Base-by-base conservation (phyloP, 2,329 filamentous ascomycete genomes). In the Phialophora macrospora region DNA sequence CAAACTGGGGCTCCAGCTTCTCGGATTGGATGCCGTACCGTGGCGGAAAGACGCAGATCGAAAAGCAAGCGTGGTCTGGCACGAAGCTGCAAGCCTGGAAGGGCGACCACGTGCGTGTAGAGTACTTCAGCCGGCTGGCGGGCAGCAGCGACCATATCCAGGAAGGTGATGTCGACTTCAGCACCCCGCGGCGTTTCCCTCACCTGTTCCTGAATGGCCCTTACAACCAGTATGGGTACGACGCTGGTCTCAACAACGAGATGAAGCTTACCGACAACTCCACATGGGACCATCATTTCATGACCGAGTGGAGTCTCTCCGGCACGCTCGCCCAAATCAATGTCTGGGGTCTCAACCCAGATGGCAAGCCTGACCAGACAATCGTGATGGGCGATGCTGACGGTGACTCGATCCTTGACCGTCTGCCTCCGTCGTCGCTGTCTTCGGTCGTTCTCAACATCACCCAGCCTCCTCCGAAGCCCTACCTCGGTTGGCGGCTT, bases 281-380 rank as follows among this genome's bases (percentile, higher is more conserved):
- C 17, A 75, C 77, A 2, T 90, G 88, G 88, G 77, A 80, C 22
- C 85, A 84, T 70, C 80, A 86, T 68, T 86, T 88, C 65, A 84
- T 88, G 81, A 80, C 82, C 3, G 87, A 90, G 72, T 90, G 86
- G 83, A 63, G 54, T 44, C 52, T 44, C 11, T 32, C 14, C 41
- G 87, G 87, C 5, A 82, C 84, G 2, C 77, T 83, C 55, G 83
- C 86, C 63, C 87, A 89, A 71, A 77, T 89, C 65, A 90, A 89
- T 69, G 80, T 88, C 4, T 90, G 88, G 87, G 88, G 87, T 59
- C 86, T 89, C 73, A 87, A 89, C 71, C 82, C 83, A 0, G 83
- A 88, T 74, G 86, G 86, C 22, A 77, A 84, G 70, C 87, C 87
- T 0, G 87, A 90, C 74, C 80, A 86, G 66, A 83, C 82, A 7